A percentile compares a stretch with the other conserved stretches of the same genome.
These are phyloP conservation scores for Platanus orientalis DNA, from an alignment of 164 flowering plant genomes.

Conservation along the genomic window DNA sequence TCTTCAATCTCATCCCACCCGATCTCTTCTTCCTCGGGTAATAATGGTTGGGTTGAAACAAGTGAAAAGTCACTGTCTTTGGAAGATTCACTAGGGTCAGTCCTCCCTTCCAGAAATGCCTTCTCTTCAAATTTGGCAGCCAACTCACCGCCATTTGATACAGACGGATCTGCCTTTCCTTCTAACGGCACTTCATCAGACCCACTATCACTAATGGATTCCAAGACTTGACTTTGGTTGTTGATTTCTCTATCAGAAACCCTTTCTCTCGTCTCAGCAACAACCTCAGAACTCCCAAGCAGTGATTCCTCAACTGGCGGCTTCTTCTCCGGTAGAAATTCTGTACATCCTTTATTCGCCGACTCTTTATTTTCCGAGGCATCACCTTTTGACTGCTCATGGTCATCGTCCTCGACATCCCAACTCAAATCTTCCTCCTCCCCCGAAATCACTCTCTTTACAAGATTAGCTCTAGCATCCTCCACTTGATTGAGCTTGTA, in stretches of 20 bases:
- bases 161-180: conserved; percentile 4
- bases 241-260: background rate
- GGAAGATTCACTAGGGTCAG: conserved; percentile 35
- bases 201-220: conserved; percentile 10
- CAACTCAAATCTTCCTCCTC: conserved; percentile 85
- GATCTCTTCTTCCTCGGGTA: conserved; percentile 67
- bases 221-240: conserved; percentile 1
- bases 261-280: conserved; percentile 5
- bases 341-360: conserved; percentile 1
- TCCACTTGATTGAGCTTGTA: conserved; percentile 62
- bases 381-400: conserved; percentile 5
- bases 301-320: conserved; percentile 7
- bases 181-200: conserved; percentile 9
- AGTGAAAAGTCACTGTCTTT: conserved; percentile 56
- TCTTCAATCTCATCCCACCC: conserved; percentile 97
- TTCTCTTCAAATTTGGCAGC: conserved; percentile 24
- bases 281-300: conserved; percentile 5
- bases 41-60: conserved; percentile 49
- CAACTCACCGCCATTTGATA: conserved; percentile 13
- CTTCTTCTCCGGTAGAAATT: conserved; percentile 1
- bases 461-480: conserved; percentile 66
- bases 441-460: conserved; percentile 59
- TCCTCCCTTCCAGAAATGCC: conserved; percentile 29
- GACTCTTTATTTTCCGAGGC: background rate
- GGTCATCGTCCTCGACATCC: conserved; percentile 77